These are phyloP conservation scores for Cercospora beticola DNA, from an alignment of 2,329 filamentous ascomycete genomes.

Conservation along the genomic window DNA sequence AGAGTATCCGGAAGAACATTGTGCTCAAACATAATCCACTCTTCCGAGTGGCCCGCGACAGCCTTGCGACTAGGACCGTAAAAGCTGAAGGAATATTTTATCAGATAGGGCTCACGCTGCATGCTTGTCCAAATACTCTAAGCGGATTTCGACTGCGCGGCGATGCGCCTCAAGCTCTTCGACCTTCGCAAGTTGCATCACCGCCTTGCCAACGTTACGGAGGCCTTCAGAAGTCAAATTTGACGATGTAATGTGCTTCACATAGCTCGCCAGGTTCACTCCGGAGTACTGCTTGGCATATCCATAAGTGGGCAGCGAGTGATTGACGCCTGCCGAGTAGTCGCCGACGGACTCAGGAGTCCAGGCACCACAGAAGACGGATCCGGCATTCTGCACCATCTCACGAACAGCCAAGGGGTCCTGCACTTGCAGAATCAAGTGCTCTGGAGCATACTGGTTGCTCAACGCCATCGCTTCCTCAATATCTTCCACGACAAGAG, in stretches of 20 bases:
- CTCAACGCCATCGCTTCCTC: conserved; percentile 75
- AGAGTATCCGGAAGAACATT: background rate
- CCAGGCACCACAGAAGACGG: conserved; percentile 94
- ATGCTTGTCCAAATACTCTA: conserved; percentile 40
- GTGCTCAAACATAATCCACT: background rate
- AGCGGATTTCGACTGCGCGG: conserved; percentile 65
- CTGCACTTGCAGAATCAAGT: conserved; percentile 86
- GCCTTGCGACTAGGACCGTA: background rate
- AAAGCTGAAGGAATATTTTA: background rate
- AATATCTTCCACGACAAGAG: conserved; percentile 72
- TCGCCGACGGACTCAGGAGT: conserved; percentile 97
- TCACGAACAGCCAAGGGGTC: conserved; percentile 73
- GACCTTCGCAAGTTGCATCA: conserved; percentile 92
- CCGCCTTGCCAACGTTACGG: conserved; percentile 78
- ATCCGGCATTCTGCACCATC: conserved; percentile 87
- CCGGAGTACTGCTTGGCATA: conserved; percentile 98
- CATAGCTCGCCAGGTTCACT: conserved; percentile 91
- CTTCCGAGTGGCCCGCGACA: background rate
- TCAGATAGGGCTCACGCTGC: conserved; percentile 1
- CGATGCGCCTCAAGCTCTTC: conserved; percentile 94
- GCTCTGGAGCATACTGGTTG: conserved; percentile 94
- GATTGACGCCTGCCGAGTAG: conserved; percentile 97
- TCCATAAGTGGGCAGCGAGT: conserved; percentile 93
- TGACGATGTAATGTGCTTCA: conserved; percentile 96
- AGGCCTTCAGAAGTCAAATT: conserved; percentile 84